A percentile compares a stretch with the other conserved stretches of the same genome.
Evolutionary conservation across 2,329 filamentous ascomycete species (phyloP).

Genomic region (Hirsutella thompsonii): DNA sequence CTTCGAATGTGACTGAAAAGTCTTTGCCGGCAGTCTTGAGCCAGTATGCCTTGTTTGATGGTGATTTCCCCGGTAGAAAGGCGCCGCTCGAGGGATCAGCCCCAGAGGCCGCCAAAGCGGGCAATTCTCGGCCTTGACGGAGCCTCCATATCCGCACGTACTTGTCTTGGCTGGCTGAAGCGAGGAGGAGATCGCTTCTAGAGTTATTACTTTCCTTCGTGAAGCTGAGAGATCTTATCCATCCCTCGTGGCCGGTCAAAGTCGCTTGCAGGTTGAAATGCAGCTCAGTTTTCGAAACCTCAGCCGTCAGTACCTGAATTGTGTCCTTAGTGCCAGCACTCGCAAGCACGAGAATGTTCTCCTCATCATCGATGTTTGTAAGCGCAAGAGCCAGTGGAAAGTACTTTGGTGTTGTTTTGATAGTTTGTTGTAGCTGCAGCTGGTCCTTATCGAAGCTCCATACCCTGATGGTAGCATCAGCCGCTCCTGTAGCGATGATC

Average conservation of each 20-base stretch:
- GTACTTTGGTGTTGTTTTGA: slow-evolving; percentile 63
- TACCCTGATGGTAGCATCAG: slow-evolving; percentile 58
- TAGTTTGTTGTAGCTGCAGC: slow-evolving; percentile 50
- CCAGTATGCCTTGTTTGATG: slow-evolving; percentile 81
- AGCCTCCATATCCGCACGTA: slow-evolving; percentile 91
- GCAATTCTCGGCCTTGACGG: slow-evolving; percentile 54
- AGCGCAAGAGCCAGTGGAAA: slow-evolving; percentile 72
- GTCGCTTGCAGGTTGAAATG: slow-evolving; percentile 63
- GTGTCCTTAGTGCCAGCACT: slow-evolving; percentile 72
- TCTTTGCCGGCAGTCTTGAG: slow-evolving; percentile 49
- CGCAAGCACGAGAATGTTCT: slow-evolving; percentile 53
- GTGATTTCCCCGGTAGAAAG: slow-evolving; percentile 52
- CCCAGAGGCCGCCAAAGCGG: slow-evolving; percentile 36
- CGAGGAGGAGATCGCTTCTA: slow-evolving; percentile 61
- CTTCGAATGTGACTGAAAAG: slow-evolving; percentile 84
- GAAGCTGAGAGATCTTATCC: slow-evolving; percentile 81
- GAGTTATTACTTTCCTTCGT: slow-evolving; percentile 42
- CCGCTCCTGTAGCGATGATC: slow-evolving; percentile 64
- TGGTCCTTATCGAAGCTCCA: slow-evolving; percentile 51
- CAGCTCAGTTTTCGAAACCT: slow-evolving; percentile 20
- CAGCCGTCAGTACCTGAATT: slow-evolving; percentile 67
- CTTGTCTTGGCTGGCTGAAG: slow-evolving; percentile 94
- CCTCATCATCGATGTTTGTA: slow-evolving; percentile 38
- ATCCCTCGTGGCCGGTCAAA: slow-evolving; percentile 82
- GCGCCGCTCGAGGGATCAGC: slow-evolving; percentile 45